These are phyloP conservation scores for Penicillium digitatum DNA, from an alignment of 2,329 filamentous ascomycete species.

Conservation along the genomic window DNA sequence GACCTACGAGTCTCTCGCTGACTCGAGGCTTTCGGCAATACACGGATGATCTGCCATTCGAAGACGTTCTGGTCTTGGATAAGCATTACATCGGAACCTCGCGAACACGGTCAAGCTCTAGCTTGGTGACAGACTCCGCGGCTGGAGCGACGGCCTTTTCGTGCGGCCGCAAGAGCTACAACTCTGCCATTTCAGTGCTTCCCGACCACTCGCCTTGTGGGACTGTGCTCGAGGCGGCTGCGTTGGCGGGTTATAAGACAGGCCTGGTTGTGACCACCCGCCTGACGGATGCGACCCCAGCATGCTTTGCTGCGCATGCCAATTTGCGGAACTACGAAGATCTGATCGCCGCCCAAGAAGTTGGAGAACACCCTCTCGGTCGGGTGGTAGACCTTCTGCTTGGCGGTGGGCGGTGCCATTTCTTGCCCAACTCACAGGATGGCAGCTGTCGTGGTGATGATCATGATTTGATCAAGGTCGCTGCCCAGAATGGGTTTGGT, in stretches of 20 bases:
- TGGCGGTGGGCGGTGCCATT: conserved; percentile 89
- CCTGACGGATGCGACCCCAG: conserved; percentile 92
- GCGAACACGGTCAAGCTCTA: conserved; percentile 77
- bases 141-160: conserved; percentile 97
- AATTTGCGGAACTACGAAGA: conserved; percentile 77
- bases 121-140: conserved; percentile 88
- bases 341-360: conserved; percentile 84
- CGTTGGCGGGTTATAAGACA: conserved; percentile 84
- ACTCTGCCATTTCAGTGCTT: conserved; percentile 86
- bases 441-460: conserved; percentile 80
- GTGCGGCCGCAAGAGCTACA: conserved; percentile 91
- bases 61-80: conserved; percentile 76
- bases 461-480: conserved; percentile 69
- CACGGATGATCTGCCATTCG: conserved; percentile 65
- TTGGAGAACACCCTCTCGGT: conserved; percentile 82
- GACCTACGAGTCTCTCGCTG: conserved; percentile 80
- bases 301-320: conserved; percentile 89
- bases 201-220: conserved; percentile 84
- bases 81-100: conserved; percentile 86
- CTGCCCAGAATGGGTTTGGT: conserved; percentile 73
- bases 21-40: conserved; percentile 84
- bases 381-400: conserved; percentile 87
- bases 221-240: conserved; percentile 88
- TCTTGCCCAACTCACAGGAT: conserved; percentile 73
- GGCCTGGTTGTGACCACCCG: conserved; percentile 93